A percentile compares a stretch with the other conserved stretches of the same genome.
phyloP scores from a whole-genome alignment of 2,329 filamentous ascomycete species.

The Colletotrichum falcatum region DNA sequence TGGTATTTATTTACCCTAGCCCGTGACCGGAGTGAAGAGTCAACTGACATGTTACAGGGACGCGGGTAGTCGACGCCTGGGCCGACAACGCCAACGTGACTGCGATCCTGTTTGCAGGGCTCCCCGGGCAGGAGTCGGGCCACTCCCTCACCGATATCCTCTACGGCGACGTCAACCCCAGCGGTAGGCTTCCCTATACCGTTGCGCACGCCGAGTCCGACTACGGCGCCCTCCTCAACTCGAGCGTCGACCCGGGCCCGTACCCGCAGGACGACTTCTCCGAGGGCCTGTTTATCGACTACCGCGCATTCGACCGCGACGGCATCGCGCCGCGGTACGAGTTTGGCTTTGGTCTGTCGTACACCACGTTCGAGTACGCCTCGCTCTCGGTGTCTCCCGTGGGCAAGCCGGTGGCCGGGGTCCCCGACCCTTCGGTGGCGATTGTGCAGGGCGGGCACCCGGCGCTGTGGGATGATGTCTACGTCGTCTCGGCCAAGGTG shows the following conservation, averaged over 20 bases:
- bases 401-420: constrained; percentile 42
- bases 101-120: constrained; percentile 64
- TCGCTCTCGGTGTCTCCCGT: constrained; percentile 47
- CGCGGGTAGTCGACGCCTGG: constrained; percentile 61
- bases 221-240: constrained; percentile 77
- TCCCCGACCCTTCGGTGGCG: constrained; percentile 53
- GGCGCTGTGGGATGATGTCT: constrained; percentile 62
- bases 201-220: constrained; percentile 73
- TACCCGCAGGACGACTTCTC: constrained; percentile 80
- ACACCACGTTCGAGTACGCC: constrained; percentile 73
- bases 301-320: constrained; percentile 82
- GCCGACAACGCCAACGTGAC: constrained; percentile 65
- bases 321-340: constrained; percentile 77
- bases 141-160: constrained; percentile 59
- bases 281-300: constrained; percentile 84
- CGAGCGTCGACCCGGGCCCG: constrained; percentile 61
- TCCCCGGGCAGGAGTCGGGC: constrained; percentile 68
- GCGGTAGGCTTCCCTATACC: constrained; percentile 81
- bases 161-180: constrained; percentile 62
- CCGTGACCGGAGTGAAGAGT: not conserved
- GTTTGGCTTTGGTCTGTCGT: constrained; percentile 83
- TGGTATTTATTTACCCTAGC: constrained; percentile 55
- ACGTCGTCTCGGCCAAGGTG: constrained; percentile 53
- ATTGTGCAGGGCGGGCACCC: constrained; percentile 57
- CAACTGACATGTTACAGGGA: not conserved